phyloP scores from a whole-genome alignment of 768 basidiomycete genomes.

The Naganishia vaughanmartiniae region DNA sequence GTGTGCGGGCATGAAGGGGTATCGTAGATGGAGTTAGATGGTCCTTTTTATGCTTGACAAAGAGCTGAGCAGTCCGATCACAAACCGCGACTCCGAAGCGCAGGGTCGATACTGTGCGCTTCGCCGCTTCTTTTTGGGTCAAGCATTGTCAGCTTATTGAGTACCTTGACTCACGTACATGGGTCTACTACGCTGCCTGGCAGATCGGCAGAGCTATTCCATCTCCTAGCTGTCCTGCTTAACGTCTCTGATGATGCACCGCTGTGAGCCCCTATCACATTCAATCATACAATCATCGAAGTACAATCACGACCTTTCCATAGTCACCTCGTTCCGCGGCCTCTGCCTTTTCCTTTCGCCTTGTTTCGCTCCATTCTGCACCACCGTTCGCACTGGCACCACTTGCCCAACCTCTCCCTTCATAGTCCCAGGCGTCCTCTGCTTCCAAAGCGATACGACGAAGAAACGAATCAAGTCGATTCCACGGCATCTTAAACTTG shows the following conservation, averaged over 20 bases:
- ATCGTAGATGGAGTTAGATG: neutral
- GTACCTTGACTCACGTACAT: too few species aligned
- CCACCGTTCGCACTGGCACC: neutral
- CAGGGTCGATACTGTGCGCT: neutral
- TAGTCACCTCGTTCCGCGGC: conserved; percentile 29
- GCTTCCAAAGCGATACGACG: conserved; percentile 51
- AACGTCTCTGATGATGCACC: neutral
- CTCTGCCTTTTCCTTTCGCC: conserved; percentile 23
- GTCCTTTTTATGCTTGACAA: neutral
- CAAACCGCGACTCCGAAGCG: neutral
- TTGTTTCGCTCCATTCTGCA: conserved; percentile 21
- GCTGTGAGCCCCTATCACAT: neutral
- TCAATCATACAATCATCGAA: conserved; percentile 13
- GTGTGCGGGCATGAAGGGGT: too few species aligned
- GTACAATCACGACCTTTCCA: conserved; percentile 30
- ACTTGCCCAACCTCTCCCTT: conserved; percentile 5
- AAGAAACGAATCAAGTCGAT: conserved; percentile 64
- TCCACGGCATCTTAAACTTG: conserved; percentile 79
- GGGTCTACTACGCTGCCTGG: too few species aligned
- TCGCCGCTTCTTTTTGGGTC: neutral
- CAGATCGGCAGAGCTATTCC: too few species aligned
- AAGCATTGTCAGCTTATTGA: neutral
- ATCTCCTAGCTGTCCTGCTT: neutral
- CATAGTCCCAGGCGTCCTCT: conserved; percentile 23
- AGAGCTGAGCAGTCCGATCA: neutral